Conservation (phyloP, 345 rosid species). For the Viola odorata region DNA sequence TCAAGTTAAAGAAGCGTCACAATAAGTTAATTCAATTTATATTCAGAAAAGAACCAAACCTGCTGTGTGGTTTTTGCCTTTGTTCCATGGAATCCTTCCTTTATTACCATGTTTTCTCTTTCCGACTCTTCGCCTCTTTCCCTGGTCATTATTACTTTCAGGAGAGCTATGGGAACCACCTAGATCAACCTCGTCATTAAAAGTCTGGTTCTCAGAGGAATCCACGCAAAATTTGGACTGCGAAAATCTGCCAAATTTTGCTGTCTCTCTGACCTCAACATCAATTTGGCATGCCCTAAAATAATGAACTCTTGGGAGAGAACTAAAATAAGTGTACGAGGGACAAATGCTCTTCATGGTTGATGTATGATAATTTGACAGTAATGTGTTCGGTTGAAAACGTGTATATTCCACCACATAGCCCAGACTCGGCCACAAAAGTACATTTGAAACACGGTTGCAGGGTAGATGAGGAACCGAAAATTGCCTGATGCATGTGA, state of each 20-base stretch:
- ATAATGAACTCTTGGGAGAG: too few relatives aligned
- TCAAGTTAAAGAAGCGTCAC: conserved; percentile 6
- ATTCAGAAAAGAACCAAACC: conserved; percentile 31
- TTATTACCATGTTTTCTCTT: conserved; percentile 65
- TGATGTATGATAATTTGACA: conserved; percentile 20
- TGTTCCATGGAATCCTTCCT: conserved; percentile 87
- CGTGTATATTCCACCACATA: conserved; percentile 21
- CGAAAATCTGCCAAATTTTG: too few relatives aligned
- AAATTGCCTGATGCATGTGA: conserved; percentile 43
- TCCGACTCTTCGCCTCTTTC: conserved; percentile 48
- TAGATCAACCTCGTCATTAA: conserved; percentile 14
- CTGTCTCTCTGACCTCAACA: conserved; percentile 13
- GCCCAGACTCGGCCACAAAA: conserved; percentile 14
- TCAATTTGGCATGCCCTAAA: conserved; percentile 29
- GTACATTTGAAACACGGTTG: conserved; percentile 12
- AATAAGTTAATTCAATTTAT: conserved; percentile 4
- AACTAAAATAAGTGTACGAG: conserved; percentile 15
- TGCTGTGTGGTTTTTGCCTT: conserved; percentile 60
- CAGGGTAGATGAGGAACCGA: conserved; percentile 21
- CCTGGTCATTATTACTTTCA: conserved; percentile 12
- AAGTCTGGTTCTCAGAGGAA: conserved; percentile 19
- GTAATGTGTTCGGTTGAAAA: conserved; percentile 19
- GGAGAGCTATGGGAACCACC: conserved; percentile 6
- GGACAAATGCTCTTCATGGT: conserved; percentile 14
- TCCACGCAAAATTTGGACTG: too few relatives aligned